Percentiles rank a stretch among this genome's conserved stretches.
phyloP scores from a whole-genome alignment of 352 stramenopile genomes.

The Phytophthora aleatoria region DNA sequence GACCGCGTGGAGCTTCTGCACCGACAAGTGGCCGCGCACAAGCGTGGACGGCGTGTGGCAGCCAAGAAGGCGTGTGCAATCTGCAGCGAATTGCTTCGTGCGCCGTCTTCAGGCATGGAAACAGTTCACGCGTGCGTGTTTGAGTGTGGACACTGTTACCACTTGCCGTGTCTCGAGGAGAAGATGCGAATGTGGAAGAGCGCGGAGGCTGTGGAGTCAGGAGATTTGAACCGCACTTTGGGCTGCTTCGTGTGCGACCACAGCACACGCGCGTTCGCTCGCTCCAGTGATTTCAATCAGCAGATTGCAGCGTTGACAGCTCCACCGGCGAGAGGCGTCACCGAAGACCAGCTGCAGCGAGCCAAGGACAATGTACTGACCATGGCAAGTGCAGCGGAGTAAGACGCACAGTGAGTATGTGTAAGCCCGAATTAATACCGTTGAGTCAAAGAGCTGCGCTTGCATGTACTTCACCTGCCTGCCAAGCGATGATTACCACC shows the following conservation, averaged over 20 bases:
- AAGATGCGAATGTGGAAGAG: constrained; percentile 90
- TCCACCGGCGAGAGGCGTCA: constrained; percentile 53
- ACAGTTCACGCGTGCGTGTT: constrained; percentile 77
- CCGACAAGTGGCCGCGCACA: constrained; percentile 66
- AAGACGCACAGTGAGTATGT: not conserved
- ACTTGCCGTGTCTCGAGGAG: constrained; percentile 79
- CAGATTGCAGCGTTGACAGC: constrained; percentile 43
- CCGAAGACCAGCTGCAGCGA: constrained; percentile 71
- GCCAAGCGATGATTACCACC: not conserved
- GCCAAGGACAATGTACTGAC: constrained; percentile 66
- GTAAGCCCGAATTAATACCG: not conserved
- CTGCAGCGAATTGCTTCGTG: constrained; percentile 62
- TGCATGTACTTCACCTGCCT: too few species aligned
- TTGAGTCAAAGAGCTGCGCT: not conserved
- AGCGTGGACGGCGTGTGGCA: constrained; percentile 63
- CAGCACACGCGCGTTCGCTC: constrained; percentile 64
- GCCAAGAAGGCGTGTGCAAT: constrained; percentile 66
- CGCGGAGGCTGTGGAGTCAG: constrained; percentile 50
- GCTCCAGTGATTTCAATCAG: constrained; percentile 43
- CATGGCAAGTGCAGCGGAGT: constrained; percentile 31
- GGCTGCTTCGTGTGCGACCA: constrained; percentile 88
- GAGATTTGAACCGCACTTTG: constrained; percentile 52
- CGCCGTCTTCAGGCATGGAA: constrained; percentile 51
- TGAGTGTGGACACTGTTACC: constrained; percentile 85
- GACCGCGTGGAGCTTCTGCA: constrained; percentile 76